A percentile compares a stretch with the other conserved stretches of the same genome.
Conservation (phyloP, 306 rosid genomes). For the Morella rubra region DNA sequence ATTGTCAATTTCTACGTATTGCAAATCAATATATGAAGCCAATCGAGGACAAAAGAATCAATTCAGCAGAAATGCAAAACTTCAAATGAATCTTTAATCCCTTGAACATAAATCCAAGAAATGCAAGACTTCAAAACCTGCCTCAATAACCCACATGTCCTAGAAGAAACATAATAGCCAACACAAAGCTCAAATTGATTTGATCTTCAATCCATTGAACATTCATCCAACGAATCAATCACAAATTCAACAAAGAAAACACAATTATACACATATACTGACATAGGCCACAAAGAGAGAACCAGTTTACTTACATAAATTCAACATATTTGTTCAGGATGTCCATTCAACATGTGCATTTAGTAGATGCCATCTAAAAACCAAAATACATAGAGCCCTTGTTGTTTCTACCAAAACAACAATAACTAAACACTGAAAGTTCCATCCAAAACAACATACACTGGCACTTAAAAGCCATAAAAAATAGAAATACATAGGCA, state of each 20-base stretch:
- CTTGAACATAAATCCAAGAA: conserved; percentile 3
- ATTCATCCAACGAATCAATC: background rate
- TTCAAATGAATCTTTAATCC: conserved; percentile 13
- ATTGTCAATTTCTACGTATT: too few relatives aligned
- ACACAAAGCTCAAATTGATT: background rate
- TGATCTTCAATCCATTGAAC: background rate
- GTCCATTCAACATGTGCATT: too few relatives aligned
- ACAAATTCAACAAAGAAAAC: conserved; percentile 1
- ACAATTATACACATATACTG: background rate
- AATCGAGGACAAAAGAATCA: background rate
- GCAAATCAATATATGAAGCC: background rate
- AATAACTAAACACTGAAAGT: too few relatives aligned
- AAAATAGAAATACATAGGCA: too few relatives aligned
- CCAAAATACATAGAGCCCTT: too few relatives aligned
- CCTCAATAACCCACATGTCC: background rate
- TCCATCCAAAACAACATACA: too few relatives aligned
- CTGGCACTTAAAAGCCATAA: too few relatives aligned
- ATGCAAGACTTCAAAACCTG: background rate
- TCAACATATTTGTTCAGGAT: too few relatives aligned
- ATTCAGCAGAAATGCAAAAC: background rate
- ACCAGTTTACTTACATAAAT: too few relatives aligned
- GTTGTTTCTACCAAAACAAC: too few relatives aligned
- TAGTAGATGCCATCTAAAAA: too few relatives aligned
- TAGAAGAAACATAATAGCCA: background rate
- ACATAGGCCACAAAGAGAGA: too few relatives aligned